Evolutionary conservation across 2,329 filamentous ascomycete species (phyloP), one percentile per base, ranked within the genome.

Genomic region (Sporothrix euskadiensis): DNA sequence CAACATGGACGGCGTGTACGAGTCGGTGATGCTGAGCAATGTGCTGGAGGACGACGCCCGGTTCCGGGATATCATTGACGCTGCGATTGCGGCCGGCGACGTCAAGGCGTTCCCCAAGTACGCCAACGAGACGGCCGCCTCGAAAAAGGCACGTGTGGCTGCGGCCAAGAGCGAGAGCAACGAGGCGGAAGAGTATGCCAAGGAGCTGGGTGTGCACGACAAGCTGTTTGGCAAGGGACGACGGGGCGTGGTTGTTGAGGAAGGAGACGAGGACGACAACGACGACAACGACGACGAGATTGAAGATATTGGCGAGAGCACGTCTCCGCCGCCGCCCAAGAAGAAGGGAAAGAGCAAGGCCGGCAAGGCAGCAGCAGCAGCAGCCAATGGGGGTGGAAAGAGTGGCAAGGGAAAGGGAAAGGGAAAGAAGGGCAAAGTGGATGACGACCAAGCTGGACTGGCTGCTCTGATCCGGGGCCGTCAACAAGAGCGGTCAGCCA

Each of bases 1-100:
- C 47, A 86, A 92, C 75, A 90, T 98, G 88, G 88, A 92, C 78
- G 82, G 82, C 22, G 83, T 99, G 0, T 98, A 97, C 81, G 89
- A 94, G 79, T 84, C 85, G 0, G 91, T 99, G 56, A 97, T 99
- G 90, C 86, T 98, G 61, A 97, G 93, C 77, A 88, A 95, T 79
- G 90, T 94, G 10, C 80, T 94, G 1, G 89, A 92, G 71, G 96
- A 99, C 77, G 96, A 99, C 77, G 90, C 92, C 72, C 87, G 96
- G 9, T 98, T 97, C 82, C 88, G 93, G 16, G 82, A 79, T 19
- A 93, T 97, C 61, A 94, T 99, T 72, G 89, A 97, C 79, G 85
- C 89, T 49, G 96, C 94, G 3, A 96, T 99, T 78, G 84, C 86
- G 49, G 85, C 83, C 4, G 88, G 89, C 1, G 88, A 92, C 52